Percentiles rank a stretch among this genome's conserved stretches.
These are phyloP conservation scores for Oryza australiensis DNA, from an alignment of 176 grass and related monocot genomes.

Conservation along the genomic window DNA sequence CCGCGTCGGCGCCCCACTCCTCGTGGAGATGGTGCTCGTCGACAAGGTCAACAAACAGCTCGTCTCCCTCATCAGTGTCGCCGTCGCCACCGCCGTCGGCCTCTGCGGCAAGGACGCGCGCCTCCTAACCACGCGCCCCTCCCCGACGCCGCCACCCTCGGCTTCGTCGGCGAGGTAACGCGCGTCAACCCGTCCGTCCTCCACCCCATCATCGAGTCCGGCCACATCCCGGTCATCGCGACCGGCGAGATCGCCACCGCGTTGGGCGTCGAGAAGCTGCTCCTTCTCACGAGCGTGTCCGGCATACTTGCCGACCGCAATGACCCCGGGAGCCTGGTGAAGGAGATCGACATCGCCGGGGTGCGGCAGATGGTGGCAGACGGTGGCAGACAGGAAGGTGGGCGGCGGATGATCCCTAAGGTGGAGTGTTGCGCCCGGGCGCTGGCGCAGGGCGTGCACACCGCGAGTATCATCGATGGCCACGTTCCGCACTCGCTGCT, in stretches of 20 bases:
- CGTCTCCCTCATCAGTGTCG: conserved; percentile 71
- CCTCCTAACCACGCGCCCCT: conserved; percentile 64
- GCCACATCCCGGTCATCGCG: conserved; percentile 89
- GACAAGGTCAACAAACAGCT: conserved; percentile 90
- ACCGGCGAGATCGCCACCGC: conserved; percentile 75
- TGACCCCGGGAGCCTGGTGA: conserved; percentile 65
- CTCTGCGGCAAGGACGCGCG: conserved; percentile 73
- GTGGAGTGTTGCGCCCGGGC: conserved; percentile 72
- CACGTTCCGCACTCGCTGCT: conserved; percentile 80
- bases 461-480: conserved; percentile 78
- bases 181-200: conserved; percentile 66
- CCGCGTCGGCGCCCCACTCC: neutral
- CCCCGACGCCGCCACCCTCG: conserved; percentile 55
- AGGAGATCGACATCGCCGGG: conserved; percentile 63
- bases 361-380: conserved; percentile 66
- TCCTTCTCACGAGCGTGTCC: conserved; percentile 70
- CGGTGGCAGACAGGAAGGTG: too few species aligned
- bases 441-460: conserved; percentile 68
- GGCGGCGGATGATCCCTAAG: conserved; percentile 94
- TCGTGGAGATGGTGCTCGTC: conserved; percentile 77
- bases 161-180: conserved; percentile 75
- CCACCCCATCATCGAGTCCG: conserved; percentile 50
- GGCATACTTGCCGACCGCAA: conserved; percentile 63
- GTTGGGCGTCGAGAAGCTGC: conserved; percentile 76
- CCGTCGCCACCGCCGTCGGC: conserved; percentile 72